Evolutionary conservation across 1,139 yeast genomes (phyloP).

Genomic region (Pneumocystis canis): DNA sequence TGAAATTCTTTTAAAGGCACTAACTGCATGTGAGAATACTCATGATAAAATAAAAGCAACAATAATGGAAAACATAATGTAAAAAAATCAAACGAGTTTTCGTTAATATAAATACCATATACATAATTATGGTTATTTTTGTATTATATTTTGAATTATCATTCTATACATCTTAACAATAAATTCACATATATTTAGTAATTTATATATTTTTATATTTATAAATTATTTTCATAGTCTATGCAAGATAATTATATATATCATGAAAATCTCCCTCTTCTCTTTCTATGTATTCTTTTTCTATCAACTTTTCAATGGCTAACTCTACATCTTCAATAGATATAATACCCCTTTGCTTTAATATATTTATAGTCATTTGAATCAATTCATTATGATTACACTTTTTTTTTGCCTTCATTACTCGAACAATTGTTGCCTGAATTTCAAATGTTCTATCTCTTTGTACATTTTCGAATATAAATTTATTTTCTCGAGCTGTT

Average conservation of each 20-base stretch:
- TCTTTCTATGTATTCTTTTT: constrained; percentile 9
- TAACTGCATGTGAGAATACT: not conserved
- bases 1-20: not conserved
- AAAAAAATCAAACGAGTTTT: not conserved
- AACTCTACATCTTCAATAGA: constrained; percentile 22
- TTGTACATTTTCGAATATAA: constrained; percentile 18
- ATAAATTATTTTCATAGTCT: not conserved
- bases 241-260: not conserved
- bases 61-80: not conserved
- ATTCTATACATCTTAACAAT: not conserved
- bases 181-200: not conserved
- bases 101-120: not conserved
- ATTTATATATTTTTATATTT: not conserved
- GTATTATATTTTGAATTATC: not conserved
- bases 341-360: constrained; percentile 21
- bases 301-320: constrained; percentile 24
- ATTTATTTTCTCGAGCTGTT: constrained; percentile 18
- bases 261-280: not conserved
- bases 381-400: constrained; percentile 27
- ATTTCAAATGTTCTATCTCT: constrained; percentile 24
- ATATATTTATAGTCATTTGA: constrained; percentile 20
- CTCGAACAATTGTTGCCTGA: constrained; percentile 27
- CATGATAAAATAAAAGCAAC: not conserved
- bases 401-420: constrained; percentile 45
- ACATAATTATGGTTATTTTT: not conserved